Conservation (phyloP, 2,329 filamentous ascomycete species). For the Zarea fungicola region DNA sequence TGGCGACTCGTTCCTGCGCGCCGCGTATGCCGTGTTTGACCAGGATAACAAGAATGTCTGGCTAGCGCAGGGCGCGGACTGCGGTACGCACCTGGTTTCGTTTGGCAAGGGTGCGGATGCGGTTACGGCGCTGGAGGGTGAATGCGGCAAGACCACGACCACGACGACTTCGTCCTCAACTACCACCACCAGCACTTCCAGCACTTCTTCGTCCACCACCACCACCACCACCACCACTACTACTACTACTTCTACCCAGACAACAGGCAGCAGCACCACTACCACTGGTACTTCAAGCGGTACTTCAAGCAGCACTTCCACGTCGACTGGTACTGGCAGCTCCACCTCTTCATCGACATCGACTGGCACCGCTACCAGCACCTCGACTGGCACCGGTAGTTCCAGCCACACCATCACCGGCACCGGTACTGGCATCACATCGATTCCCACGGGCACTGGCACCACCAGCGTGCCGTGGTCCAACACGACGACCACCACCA, state of each 20-base stretch:
- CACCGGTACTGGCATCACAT: not conserved
- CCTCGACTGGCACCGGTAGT: conserved; percentile 3
- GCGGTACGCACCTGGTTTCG: conserved; percentile 20
- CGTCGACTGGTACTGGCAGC: not conserved
- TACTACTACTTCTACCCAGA: not conserved
- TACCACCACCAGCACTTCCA: conserved; percentile 3
- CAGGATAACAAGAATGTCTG: conserved; percentile 21
- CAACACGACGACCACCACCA: conserved; percentile 10
- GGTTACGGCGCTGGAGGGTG: conserved; percentile 8
- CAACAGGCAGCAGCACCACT: not conserved
- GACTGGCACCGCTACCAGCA: not conserved
- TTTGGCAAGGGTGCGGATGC: conserved; percentile 29
- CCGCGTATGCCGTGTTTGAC: conserved; percentile 20
- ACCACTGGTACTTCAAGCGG: not conserved
- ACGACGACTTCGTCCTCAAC: conserved; percentile 2
- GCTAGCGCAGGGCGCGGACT: conserved; percentile 21
- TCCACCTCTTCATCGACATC: not conserved
- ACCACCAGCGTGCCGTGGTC: conserved; percentile 8
- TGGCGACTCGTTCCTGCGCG: conserved; percentile 12
- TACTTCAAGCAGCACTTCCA: conserved; percentile 5
- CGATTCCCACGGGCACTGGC: conserved; percentile 7
- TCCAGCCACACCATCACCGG: conserved; percentile 9
- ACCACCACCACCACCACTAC: conserved; percentile 5
- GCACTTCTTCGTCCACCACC: conserved; percentile 14
- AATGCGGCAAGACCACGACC: conserved; percentile 7